phyloP scores from a whole-genome alignment of 306 rosid genomes.

The Echinosophora koreensis region DNA sequence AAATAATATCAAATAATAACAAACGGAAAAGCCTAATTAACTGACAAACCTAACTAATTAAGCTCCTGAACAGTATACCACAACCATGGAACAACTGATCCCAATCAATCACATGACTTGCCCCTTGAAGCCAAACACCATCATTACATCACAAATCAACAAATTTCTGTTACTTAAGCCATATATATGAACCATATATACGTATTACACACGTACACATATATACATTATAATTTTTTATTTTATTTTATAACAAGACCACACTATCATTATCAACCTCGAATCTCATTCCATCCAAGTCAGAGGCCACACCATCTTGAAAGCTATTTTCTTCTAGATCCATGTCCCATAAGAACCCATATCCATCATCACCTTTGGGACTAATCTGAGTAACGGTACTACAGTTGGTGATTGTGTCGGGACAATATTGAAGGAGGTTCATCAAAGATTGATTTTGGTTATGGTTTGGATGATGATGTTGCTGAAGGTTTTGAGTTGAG shows the following conservation, averaged over 20 bases:
- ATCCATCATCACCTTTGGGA: conserved; percentile 64
- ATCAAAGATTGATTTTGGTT: conserved; percentile 56
- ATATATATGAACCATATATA: conserved; percentile 41
- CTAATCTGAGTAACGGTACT: conserved; percentile 47
- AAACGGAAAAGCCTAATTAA: conserved; percentile 20
- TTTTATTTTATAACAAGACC: conserved; percentile 69
- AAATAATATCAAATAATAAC: conserved; percentile 15
- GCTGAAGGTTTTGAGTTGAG: conserved; percentile 49
- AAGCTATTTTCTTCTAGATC: conserved; percentile 68
- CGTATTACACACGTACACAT: neutral
- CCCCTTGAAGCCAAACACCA: conserved; percentile 54
- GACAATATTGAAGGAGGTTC: conserved; percentile 67
- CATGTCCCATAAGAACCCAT: conserved; percentile 86
- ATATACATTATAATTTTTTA: neutral
- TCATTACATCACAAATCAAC: conserved; percentile 52
- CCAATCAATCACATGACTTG: conserved; percentile 49
- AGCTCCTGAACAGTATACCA: conserved; percentile 36
- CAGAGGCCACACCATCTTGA: conserved; percentile 56
- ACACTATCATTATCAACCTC: conserved; percentile 67
- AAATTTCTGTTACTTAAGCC: conserved; percentile 36
- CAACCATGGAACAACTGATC: conserved; percentile 44
- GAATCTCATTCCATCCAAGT: conserved; percentile 75
- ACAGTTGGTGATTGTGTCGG: conserved; percentile 48
- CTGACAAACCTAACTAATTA: conserved; percentile 37
- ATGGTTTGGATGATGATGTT: conserved; percentile 34